These are phyloP conservation scores for Microstegium vimineum DNA, from an alignment of 176 grass and related monocot genomes.

Conservation along the genomic window DNA sequence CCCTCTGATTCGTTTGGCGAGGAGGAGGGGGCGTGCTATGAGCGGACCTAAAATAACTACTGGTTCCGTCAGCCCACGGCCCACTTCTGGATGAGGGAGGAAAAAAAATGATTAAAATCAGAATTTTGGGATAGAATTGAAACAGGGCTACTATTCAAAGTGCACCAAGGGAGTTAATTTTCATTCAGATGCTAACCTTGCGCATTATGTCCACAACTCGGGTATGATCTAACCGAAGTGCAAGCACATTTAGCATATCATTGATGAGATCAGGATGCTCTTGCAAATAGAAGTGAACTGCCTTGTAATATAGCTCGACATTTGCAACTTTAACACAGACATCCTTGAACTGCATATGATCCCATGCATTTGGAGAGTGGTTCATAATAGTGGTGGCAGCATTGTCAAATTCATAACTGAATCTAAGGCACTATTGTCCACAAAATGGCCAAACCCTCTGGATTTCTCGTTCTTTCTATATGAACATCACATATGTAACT, in stretches of 20 bases:
- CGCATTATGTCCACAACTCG: constrained; percentile 94
- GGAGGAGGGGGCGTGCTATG: too few species aligned
- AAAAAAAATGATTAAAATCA: too few species aligned
- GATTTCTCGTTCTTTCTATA: too few species aligned
- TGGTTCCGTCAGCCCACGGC: too few species aligned
- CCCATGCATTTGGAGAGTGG: constrained; percentile 97
- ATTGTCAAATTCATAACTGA: constrained; percentile 98
- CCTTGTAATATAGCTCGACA: constrained; percentile 93
- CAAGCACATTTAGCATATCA: constrained; percentile 90
- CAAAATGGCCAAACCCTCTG: too few species aligned
- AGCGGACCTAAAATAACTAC: too few species aligned
- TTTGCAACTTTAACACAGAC: constrained; percentile 92
- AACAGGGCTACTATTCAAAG: too few species aligned
- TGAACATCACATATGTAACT: too few species aligned
- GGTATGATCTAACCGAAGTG: constrained; percentile 88
- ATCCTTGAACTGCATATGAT: constrained; percentile 99
- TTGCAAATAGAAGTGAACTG: constrained; percentile 97
- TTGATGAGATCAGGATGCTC: constrained; percentile 97
- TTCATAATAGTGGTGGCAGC: constrained; percentile 97
- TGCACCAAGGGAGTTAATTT: neutral
- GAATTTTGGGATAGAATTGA: neutral
- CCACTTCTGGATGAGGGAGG: too few species aligned
- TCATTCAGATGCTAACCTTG: constrained; percentile 57
- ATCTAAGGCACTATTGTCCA: too few species aligned
- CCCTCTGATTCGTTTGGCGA: too few species aligned